Conservation (phyloP, 129 eudicot genomes). For the Tagetes erecta region DNA sequence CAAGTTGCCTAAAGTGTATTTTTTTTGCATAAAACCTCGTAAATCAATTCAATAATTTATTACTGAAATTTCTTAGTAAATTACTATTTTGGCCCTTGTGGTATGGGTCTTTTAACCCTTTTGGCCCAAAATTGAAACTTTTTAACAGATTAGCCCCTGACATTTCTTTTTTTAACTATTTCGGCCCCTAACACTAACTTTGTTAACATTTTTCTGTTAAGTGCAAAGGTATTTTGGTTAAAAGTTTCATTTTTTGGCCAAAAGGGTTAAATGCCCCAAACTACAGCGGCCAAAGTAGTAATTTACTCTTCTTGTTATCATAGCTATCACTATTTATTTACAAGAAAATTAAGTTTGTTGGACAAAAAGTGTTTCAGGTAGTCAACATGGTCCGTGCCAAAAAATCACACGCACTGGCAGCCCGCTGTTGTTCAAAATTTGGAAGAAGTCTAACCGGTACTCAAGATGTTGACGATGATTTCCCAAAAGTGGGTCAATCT, state of each 20-base stretch:
- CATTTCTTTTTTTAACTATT: too few relatives aligned
- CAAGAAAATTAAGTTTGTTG: not conserved
- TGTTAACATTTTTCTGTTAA: too few relatives aligned
- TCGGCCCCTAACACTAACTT: too few relatives aligned
- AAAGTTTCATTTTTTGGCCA: too few relatives aligned
- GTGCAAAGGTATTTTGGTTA: too few relatives aligned
- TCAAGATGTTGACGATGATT: slow-evolving; percentile 76
- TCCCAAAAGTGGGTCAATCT: slow-evolving; percentile 75
- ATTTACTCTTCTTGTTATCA: not conserved
- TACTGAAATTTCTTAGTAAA: not conserved
- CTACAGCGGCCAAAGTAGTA: too few relatives aligned
- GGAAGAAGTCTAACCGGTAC: slow-evolving; percentile 59
- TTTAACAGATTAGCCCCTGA: too few relatives aligned
- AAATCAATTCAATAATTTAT: not conserved
- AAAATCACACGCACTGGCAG: not conserved
- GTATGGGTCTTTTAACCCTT: too few relatives aligned
- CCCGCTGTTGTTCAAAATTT: not conserved
- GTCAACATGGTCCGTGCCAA: not conserved
- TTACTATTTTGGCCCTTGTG: too few relatives aligned
- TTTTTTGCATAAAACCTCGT: not conserved
- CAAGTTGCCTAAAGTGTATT: not conserved
- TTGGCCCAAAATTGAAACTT: too few relatives aligned
- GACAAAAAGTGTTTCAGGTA: not conserved
- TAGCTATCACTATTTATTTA: not conserved
- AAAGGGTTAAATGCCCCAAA: too few relatives aligned